Evolutionary conservation across 2,329 filamentous ascomycete genomes (phyloP).

Genomic region (Penicillium sp.): DNA sequence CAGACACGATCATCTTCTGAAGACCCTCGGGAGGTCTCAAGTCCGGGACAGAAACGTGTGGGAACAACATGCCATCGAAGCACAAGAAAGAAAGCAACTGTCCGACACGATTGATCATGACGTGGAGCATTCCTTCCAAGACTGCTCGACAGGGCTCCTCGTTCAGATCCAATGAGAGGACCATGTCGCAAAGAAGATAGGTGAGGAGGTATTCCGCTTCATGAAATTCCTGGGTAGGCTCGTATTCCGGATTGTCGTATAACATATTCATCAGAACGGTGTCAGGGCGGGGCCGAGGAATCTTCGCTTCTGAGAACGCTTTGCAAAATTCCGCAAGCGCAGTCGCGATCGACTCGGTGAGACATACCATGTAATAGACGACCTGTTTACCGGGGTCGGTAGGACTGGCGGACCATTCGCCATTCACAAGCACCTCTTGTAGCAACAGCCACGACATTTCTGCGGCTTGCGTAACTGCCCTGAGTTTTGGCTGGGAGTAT

Average conservation of each 20-base stretch:
- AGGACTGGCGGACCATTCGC: constrained; percentile 13
- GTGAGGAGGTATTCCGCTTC: constrained; percentile 8
- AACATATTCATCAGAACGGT: too few relatives aligned
- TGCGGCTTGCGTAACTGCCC: constrained; percentile 17
- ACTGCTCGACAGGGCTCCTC: constrained; percentile 27
- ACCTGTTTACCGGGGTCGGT: constrained; percentile 18
- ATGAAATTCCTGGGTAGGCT: neutral
- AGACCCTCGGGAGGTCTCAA: constrained; percentile 31
- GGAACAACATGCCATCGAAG: constrained; percentile 32
- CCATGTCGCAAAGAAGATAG: constrained; percentile 27
- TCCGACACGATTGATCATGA: constrained; percentile 36
- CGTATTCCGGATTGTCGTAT: too few relatives aligned
- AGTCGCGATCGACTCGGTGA: constrained; percentile 29
- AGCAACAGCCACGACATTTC: constrained; percentile 23
- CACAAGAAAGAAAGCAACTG: constrained; percentile 35
- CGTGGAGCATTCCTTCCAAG: constrained; percentile 39
- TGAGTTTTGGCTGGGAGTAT: constrained; percentile 13
- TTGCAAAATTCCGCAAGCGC: constrained; percentile 24
- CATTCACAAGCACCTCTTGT: constrained; percentile 24
- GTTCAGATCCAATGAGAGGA: constrained; percentile 22
- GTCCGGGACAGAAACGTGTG: constrained; percentile 20
- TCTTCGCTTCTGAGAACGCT: constrained; percentile 5
- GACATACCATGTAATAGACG: constrained; percentile 29
- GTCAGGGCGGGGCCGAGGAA: neutral
- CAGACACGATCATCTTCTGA: constrained; percentile 18